Conservation (phyloP, 305 asterid genomes). For the Rubia peregrina region DNA sequence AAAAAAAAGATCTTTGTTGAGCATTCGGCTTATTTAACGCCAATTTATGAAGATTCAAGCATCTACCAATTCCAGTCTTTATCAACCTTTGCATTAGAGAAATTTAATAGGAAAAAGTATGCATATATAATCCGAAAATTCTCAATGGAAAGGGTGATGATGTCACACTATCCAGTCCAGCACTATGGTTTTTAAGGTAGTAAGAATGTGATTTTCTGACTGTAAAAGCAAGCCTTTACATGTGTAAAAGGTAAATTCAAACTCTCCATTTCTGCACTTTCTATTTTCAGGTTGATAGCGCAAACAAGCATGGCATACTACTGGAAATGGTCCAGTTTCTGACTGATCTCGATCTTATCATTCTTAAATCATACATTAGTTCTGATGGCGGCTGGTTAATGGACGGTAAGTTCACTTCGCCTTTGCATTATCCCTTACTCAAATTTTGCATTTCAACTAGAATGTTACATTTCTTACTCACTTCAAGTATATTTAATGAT, state of each 20-base stretch:
- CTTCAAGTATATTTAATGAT: no score
- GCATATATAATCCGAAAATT: neutral
- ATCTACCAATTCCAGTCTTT: neutral
- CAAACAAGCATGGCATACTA: constrained; percentile 77
- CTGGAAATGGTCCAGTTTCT: constrained; percentile 92
- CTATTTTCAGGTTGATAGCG: constrained; percentile 68
- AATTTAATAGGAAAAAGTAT: neutral
- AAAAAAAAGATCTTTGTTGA: neutral
- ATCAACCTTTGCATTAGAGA: neutral
- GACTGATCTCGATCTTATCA: constrained; percentile 77
- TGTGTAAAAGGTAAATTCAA: constrained; percentile 9
- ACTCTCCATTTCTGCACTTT: constrained; percentile 8
- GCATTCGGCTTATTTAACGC: neutral
- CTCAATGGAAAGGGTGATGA: neutral
- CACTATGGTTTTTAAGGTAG: neutral
- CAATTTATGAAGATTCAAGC: neutral
- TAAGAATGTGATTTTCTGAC: constrained; percentile 21
- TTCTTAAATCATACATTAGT: constrained; percentile 81
- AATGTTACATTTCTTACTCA: no score
- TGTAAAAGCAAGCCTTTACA: constrained; percentile 20
- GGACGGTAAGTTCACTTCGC: constrained; percentile 57
- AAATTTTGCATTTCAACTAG: neutral
- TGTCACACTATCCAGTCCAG: neutral
- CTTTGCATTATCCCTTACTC: neutral
- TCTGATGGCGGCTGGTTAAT: constrained; percentile 97